phyloP scores from a whole-genome alignment of 2,329 filamentous ascomycete species.

The Cercospora sp. region DNA sequence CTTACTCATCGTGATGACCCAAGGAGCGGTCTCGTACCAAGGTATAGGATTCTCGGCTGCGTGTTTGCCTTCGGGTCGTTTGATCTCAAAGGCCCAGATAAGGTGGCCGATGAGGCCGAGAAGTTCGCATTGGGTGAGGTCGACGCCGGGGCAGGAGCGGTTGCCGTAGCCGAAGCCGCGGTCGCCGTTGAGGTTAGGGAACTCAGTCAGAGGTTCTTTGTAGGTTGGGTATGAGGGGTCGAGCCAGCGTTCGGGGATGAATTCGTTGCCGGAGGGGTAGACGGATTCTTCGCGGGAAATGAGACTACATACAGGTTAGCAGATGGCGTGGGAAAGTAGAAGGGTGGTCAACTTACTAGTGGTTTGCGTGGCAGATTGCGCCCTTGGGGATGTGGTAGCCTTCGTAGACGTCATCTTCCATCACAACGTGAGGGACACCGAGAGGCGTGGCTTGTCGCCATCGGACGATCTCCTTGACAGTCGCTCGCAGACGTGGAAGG shows the following conservation, averaged over 20 bases:
- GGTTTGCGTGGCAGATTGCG: constrained; percentile 39
- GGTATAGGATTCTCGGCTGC: constrained; percentile 32
- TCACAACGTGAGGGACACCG: constrained; percentile 40
- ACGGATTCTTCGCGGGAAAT: constrained; percentile 35
- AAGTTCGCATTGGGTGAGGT: constrained; percentile 37
- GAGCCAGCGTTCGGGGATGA: constrained; percentile 39
- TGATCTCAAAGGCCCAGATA: constrained; percentile 38
- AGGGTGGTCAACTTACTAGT: constrained; percentile 32
- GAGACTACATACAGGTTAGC: constrained; percentile 34
- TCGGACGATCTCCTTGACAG: constrained; percentile 39
- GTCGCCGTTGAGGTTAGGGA: constrained; percentile 39
- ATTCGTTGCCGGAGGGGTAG: constrained; percentile 37
- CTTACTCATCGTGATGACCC: constrained; percentile 40
- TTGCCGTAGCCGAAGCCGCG: constrained; percentile 40
- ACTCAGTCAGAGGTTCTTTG: constrained; percentile 40
- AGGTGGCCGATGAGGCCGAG: constrained; percentile 36
- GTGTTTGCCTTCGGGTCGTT: constrained; percentile 29
- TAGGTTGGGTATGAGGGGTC: constrained; percentile 39
- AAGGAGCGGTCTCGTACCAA: constrained; percentile 39
- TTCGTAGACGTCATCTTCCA: constrained; percentile 42
- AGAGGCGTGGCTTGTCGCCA: constrained; percentile 44
- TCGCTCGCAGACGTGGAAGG: constrained; percentile 38
- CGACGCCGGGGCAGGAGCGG: constrained; percentile 39
- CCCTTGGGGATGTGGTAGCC: constrained; percentile 43
- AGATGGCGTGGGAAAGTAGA: not conserved